Evolutionary conservation across 257 asterid genomes (phyloP).

Genomic region (Rauvolfia tetraphylla): DNA sequence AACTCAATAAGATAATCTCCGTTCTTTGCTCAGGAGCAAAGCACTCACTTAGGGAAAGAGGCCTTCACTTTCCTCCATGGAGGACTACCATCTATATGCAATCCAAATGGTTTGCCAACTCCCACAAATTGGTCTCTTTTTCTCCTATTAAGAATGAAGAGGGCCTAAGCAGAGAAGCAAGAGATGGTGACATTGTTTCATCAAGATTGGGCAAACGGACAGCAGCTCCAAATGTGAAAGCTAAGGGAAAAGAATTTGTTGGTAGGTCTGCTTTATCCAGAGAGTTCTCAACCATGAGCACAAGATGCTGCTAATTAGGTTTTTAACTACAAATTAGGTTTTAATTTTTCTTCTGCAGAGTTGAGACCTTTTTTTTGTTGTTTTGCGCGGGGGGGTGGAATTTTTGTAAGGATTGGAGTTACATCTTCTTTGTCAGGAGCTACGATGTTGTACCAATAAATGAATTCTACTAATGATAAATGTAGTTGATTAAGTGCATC

Average conservation of each 20-base stretch:
- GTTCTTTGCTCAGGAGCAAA: slow-evolving; percentile 26
- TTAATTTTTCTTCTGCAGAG: too few relatives aligned
- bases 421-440: neutral
- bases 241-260: neutral
- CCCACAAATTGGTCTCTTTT: neutral
- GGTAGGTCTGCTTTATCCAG: slow-evolving; percentile 6
- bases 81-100: slow-evolving; percentile 24
- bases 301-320: neutral
- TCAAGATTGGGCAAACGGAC: neutral
- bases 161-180: neutral
- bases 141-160: neutral
- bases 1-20: slow-evolving; percentile 19
- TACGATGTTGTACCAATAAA: too few relatives aligned
- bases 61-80: slow-evolving; percentile 31
- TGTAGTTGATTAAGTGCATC: too few relatives aligned
- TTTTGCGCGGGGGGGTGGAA: too few relatives aligned
- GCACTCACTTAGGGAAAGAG: slow-evolving; percentile 20
- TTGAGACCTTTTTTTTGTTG: too few relatives aligned
- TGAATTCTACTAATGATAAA: too few relatives aligned
- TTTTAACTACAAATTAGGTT: neutral
- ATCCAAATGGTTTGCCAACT: slow-evolving; percentile 26
- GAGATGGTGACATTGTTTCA: neutral
- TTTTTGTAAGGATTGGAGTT: neutral
- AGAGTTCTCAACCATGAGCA: slow-evolving; percentile 6
- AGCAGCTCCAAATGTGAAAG: neutral